phyloP scores from a whole-genome alignment of 768 basidiomycete species.

The Xerocomellus amylosporus region DNA sequence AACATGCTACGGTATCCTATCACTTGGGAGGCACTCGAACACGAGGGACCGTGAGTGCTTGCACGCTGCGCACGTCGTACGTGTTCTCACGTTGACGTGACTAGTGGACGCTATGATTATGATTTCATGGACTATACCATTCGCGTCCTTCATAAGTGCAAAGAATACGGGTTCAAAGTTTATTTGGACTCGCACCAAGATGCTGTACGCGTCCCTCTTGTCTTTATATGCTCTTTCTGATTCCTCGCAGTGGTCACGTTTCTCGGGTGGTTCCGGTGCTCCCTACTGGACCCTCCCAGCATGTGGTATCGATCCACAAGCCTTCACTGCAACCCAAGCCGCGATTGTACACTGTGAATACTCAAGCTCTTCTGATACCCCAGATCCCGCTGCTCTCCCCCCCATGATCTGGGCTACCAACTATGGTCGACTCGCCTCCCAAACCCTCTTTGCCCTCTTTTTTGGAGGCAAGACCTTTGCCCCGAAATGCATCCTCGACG shows the following conservation, averaged over 20 bases:
- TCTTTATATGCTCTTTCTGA: not conserved
- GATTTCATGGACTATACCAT: slow-evolving; percentile 93
- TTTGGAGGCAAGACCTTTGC: slow-evolving; percentile 89
- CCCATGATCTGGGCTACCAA: slow-evolving; percentile 98
- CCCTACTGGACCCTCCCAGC: slow-evolving; percentile 92
- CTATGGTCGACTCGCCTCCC: slow-evolving; percentile 82
- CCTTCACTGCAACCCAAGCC: slow-evolving; percentile 81
- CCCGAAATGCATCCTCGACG: slow-evolving; percentile 87
- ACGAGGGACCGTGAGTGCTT: slow-evolving; percentile 84
- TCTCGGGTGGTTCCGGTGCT: slow-evolving; percentile 91
- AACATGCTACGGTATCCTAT: slow-evolving; percentile 78
- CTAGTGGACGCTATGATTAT: slow-evolving; percentile 83
- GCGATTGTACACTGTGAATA: slow-evolving; percentile 91
- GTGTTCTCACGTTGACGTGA: not conserved
- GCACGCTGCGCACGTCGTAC: not conserved
- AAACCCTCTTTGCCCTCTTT: slow-evolving; percentile 93
- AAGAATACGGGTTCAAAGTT: slow-evolving; percentile 86
- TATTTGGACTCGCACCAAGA: slow-evolving; percentile 98
- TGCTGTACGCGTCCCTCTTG: slow-evolving; percentile 52
- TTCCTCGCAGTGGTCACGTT: slow-evolving; percentile 79
- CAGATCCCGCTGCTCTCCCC: slow-evolving; percentile 74
- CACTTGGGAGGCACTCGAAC: slow-evolving; percentile 96
- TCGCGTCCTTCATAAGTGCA: slow-evolving; percentile 83
- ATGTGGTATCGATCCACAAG: slow-evolving; percentile 84
- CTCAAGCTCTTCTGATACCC: slow-evolving; percentile 47